Conservation (phyloP, 768 basidiomycete genomes). For the Russula compacta region DNA sequence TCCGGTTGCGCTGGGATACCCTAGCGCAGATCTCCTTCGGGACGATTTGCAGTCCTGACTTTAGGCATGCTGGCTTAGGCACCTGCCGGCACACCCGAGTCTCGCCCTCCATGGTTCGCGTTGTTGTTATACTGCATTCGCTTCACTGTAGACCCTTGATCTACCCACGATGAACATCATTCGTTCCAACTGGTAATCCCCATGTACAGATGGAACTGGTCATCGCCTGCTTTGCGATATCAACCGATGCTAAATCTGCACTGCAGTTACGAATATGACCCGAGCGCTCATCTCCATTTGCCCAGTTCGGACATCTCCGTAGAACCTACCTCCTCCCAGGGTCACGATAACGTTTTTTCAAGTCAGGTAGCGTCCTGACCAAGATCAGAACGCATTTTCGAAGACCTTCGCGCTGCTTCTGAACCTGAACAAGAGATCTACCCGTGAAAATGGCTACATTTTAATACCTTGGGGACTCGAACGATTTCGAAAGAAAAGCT, state of each 20-base stretch:
- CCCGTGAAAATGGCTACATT: background rate
- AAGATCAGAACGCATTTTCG: background rate
- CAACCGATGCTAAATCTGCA: background rate
- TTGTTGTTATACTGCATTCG: too few relatives aligned
- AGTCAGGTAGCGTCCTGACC: background rate
- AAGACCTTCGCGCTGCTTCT: background rate
- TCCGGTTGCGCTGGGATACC: background rate
- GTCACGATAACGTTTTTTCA: background rate
- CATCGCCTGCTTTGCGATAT: background rate
- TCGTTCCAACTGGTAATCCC: background rate
- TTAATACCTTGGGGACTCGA: background rate
- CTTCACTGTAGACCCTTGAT: background rate
- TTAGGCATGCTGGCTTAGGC: too few relatives aligned
- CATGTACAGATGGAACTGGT: background rate
- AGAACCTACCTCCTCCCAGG: background rate
- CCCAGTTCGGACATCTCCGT: background rate
- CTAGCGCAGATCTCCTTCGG: background rate
- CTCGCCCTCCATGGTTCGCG: too few relatives aligned
- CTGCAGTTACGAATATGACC: background rate
- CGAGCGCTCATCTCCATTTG: background rate
- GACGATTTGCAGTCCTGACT: background rate
- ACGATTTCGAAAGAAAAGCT: background rate
- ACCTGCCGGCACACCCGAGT: background rate
- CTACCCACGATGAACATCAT: background rate
- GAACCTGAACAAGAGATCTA: too few relatives aligned